phyloP scores from a whole-genome alignment of 441 rosid genomes.

The Gossypium laxum region DNA sequence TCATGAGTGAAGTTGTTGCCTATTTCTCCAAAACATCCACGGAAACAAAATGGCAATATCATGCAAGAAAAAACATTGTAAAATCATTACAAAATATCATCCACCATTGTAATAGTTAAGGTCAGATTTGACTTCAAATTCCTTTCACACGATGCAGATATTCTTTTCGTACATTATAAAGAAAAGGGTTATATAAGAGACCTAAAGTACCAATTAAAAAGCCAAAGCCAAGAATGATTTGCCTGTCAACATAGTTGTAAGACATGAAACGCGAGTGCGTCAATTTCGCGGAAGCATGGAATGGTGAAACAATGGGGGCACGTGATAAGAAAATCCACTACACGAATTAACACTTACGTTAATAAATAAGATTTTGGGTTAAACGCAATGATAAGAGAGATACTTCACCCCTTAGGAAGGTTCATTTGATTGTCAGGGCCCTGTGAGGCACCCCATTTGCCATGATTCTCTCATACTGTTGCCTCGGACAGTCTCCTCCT shows the following conservation, averaged over 20 bases:
- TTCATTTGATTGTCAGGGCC: slow-evolving; percentile 24
- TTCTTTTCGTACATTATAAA: neutral
- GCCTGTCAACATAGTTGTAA: slow-evolving; percentile 11
- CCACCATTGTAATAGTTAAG: neutral
- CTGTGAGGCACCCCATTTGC: slow-evolving; percentile 20
- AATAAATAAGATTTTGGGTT: neutral
- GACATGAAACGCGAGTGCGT: neutral
- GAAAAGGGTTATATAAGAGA: neutral
- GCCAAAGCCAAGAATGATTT: slow-evolving; percentile 32
- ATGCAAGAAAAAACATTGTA: neutral
- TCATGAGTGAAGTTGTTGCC: neutral
- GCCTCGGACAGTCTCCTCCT: slow-evolving; percentile 7
- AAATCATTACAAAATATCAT: neutral
- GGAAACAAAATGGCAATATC: neutral
- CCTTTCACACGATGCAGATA: neutral
- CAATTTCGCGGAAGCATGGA: neutral
- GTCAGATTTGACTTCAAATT: neutral
- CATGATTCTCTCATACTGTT: slow-evolving; percentile 22
- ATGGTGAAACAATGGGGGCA: neutral
- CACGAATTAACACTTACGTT: neutral
- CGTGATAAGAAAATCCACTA: neutral
- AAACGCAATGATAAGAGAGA: neutral
- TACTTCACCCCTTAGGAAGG: neutral
- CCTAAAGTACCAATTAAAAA: neutral
- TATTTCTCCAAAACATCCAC: neutral